Base-by-base conservation (phyloP, 306 rosid genomes). In the Styphnolobium japonicum region DNA sequence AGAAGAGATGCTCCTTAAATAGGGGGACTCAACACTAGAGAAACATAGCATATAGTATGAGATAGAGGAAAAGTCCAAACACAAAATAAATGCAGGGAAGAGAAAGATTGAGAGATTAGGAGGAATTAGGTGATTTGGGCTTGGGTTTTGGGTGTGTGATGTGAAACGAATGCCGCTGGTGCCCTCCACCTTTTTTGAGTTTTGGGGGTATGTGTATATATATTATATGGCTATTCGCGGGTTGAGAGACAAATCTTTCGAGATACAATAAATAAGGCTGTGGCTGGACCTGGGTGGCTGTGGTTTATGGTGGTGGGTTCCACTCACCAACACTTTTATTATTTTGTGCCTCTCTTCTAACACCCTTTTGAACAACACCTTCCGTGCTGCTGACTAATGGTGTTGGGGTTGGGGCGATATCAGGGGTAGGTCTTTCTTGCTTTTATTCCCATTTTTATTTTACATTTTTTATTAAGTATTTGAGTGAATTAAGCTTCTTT, bases 11-110 rank as follows among this genome's bases (percentile, higher is more conserved):
- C 40, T n/a, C n/a, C n/a, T 71, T 82, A 82, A 83, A 78, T 83
- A 83, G 75, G 60, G 34, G 6, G 6, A 40, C 25, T n/a, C 33
- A 43, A 48, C 14, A 12, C 8, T 46, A 40, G 21, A 57, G 72
- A 58, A 62, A 57, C 52, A 78, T 52, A 31, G 27, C 0, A 43
- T 64, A 23, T n/a, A n/a, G n/a, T n/a, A n/a, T n/a, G n/a, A n/a
- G n/a, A n/a, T n/a, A 33, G 45, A 31, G 76, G 40, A 75, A 75
- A 81, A 75, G 85, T 81, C 81, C 85, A 81, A 67, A 81, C 2
- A 57, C 22, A 45, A 75, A 81, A 66, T 81, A 67, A 81, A 81
- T 81, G 81, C 81, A 49, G 19, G 2, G 51, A 53, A 7, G 14
- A 2, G n/a, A 7, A 36, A 22, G 70, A 53, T 22, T 55, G 23